Base-by-base conservation (phyloP, 2,329 filamentous ascomycete genomes). In the Podosphaera aphanis region DNA sequence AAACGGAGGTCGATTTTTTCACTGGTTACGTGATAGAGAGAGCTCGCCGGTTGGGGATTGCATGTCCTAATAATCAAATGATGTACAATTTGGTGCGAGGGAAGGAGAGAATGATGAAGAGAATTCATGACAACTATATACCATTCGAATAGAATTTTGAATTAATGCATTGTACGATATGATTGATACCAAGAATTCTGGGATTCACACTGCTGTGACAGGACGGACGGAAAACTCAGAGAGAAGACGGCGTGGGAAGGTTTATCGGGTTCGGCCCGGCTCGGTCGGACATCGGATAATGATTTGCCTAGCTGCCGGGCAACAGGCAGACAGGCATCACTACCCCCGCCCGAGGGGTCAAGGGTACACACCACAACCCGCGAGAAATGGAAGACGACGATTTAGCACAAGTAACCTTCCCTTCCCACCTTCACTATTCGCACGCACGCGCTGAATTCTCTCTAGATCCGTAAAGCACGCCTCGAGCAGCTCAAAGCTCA, bases 401-500 rank as follows among this genome's bases (percentile, higher is more conserved):
- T 48, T 50, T 59, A 49, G 57, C 56, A 51, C 56, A 57, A 46
- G 57, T 59, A 25, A 25, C 8, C 11, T 1, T 20, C 5, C 2
- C 13, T 16, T 15, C 10, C 19, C 5, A 7, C n/a, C 15, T 5
- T n/a, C n/a, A 18, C 19, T 29, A 31, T 13, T 41, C 10, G 8
- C 40, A 21, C 7, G 10, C 16, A 47, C 25, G 47, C 25, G 48
- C 38, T 27, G 31, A 23, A 20, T 5, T 27, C 13, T 21, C 16
- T 49, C 16, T 58, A 93, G 80, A 94, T 95, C 60, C 72, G 88
- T 60, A 81, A 83, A 63, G 88, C 88, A 57, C 84, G 90, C 51
- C 77, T 94, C 46, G 83, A 88, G 63, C 86, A 98, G 66, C 79
- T 95, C 53, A 90, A 92, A 63, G 72, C 85, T 56, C 68, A 81